phyloP scores from a whole-genome alignment of 2,329 filamentous ascomycete species.

The Fusarium multiceps region DNA sequence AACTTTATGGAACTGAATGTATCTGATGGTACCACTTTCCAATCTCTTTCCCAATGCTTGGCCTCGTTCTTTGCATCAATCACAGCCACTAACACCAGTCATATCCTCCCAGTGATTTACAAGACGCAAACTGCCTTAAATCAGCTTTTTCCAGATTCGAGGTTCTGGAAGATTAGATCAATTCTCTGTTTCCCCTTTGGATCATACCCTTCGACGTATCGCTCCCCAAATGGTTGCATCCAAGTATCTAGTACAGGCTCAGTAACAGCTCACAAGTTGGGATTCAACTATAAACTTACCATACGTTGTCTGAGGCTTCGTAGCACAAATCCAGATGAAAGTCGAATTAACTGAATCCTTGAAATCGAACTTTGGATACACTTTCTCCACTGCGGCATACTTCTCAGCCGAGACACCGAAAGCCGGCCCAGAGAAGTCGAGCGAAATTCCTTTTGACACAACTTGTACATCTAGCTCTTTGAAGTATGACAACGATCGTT shows the following conservation, averaged over 20 bases:
- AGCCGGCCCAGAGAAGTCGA: fast-evolving
- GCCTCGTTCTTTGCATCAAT: no score
- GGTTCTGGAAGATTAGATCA: not conserved
- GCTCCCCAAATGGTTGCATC: not conserved
- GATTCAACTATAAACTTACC: no score
- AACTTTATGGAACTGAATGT: no score
- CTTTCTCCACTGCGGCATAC: not conserved
- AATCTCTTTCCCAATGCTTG: no score
- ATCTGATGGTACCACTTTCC: no score
- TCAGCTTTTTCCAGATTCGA: no score
- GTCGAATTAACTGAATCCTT: not conserved
- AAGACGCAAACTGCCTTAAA: no score
- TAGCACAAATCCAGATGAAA: not conserved
- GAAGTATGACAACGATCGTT: not conserved
- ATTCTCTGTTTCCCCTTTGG: not conserved
- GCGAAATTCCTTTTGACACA: not conserved
- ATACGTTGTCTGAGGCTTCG: not conserved
- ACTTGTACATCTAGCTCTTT: not conserved
- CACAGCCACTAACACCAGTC: no score
- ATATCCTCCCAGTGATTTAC: no score
- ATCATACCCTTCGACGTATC: not conserved
- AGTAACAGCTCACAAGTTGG: fast-evolving
- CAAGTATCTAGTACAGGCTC: fast-evolving
- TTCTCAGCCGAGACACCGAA: not conserved
- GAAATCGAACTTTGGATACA: not conserved